Evolutionary conservation across 2,329 filamentous ascomycete species (phyloP), one percentile per base, ranked within the genome.

Genomic region (Aspergillus oerlinghausenensis): DNA sequence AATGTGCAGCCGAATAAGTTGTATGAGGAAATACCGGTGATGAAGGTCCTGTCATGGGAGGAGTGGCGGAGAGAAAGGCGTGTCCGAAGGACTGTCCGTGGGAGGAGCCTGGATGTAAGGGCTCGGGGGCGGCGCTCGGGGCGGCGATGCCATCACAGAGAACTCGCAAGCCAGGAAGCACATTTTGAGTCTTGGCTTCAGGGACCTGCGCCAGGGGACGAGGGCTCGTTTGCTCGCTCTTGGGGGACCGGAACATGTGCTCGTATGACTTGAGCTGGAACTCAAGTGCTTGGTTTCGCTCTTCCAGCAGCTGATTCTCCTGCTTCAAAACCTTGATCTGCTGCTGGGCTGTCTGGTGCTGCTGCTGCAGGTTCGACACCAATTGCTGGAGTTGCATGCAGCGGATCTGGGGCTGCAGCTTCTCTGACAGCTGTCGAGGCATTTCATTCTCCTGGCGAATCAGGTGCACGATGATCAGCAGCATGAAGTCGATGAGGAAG

Each of bases 361-460:
- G 70, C 52, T 73, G 70, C 58, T 75, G 72, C 32, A 74, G 67
- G 49, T 62, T 68, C 42, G 60, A 57, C 25, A 73, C 63, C 32
- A 69, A 56, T 51, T 73, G 71, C 56, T 75, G 71, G 38, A 74
- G 60, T 51, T 75, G 72, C 70, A 74, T 73, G 66, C 69, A 72
- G 57, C 72, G 71, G 23, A 75, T 58, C 40, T 74, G 69, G 2
- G 71, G 67, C 63, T 74, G 71, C 48, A 75, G 65, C 55, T 72
- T 73, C 55, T 74, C 72, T 1, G 72, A 69, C 11, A 74, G 62
- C 45, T 75, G 69, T 11, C 66, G 66, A 7, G 70, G 65, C 52
- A 72, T 65, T 52, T 73, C 61, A 45, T 69, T 70, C 50, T 73
- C 72, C 58, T 70, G 68, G 48, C 67, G 67, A 53, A 74, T 68